A percentile compares a stretch with the other conserved stretches of the same genome.
Conservation (phyloP, 305 asterid species). For the Solanum aculeatissimum region DNA sequence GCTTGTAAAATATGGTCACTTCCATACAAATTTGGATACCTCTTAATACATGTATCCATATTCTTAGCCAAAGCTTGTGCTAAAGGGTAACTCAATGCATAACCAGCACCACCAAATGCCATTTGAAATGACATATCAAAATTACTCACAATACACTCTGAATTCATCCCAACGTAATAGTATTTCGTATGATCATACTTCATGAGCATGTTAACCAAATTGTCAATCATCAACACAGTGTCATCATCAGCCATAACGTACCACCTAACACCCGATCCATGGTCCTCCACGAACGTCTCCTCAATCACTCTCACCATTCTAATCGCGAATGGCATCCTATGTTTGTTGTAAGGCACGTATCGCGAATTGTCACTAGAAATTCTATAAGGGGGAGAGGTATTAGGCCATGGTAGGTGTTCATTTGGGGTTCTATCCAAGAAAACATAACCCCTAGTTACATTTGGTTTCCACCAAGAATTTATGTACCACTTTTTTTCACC, state of each 20-base stretch:
- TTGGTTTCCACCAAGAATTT: constrained; percentile 40
- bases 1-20: constrained; percentile 34
- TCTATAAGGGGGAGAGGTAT: constrained; percentile 22
- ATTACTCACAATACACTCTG: constrained; percentile 29
- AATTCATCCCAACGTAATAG: constrained; percentile 37
- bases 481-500: constrained; percentile 14
- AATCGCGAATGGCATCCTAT: constrained; percentile 14
- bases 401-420: constrained; percentile 29
- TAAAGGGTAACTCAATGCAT: constrained; percentile 42
- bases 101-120: constrained; percentile 56
- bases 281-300: constrained; percentile 19
- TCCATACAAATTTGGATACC: constrained; percentile 23
- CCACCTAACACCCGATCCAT: constrained; percentile 18
- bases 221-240: constrained; percentile 28
- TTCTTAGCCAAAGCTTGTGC: constrained; percentile 36
- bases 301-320: constrained; percentile 25
- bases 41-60: constrained; percentile 33
- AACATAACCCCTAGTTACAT: constrained; percentile 25
- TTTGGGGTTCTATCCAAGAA: constrained; percentile 26
- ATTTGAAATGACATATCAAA: constrained; percentile 27
- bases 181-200: constrained; percentile 35
- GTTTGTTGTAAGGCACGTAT: constrained; percentile 13
- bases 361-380: constrained; percentile 25
- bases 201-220: constrained; percentile 21
- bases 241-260: constrained; percentile 44